Conservation (phyloP, 495 filamentous ascomycete genomes). For the Thermothielavioides terrestris region DNA sequence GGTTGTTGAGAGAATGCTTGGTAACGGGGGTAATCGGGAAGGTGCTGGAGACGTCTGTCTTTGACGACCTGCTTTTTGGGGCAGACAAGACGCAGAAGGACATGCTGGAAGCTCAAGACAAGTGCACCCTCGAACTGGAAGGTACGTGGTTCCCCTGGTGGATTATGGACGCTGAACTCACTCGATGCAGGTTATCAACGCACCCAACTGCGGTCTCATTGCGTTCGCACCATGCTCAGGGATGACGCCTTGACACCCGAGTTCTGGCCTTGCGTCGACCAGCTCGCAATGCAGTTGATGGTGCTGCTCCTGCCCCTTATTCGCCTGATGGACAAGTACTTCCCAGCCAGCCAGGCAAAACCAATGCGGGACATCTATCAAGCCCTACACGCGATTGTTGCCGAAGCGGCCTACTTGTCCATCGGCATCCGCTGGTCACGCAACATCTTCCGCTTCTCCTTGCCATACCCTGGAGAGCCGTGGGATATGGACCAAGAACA, state of each 20-base stretch:
- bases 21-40: slow-evolving; percentile 33
- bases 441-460: slow-evolving; percentile 37
- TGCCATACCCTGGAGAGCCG: slow-evolving; percentile 29
- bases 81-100: slow-evolving; percentile 18
- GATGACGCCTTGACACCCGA: slow-evolving; percentile 23
- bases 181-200: slow-evolving; percentile 31
- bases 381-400: slow-evolving; percentile 37
- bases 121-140: slow-evolving; percentile 26
- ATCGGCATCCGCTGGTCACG: slow-evolving; percentile 36
- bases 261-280: slow-evolving; percentile 37
- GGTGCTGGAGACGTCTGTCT: slow-evolving; percentile 36
- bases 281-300: slow-evolving; percentile 31
- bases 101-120: slow-evolving; percentile 31
- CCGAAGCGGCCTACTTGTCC: slow-evolving; percentile 36
- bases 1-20: slow-evolving; percentile 30
- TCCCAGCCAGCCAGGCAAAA: slow-evolving; percentile 1
- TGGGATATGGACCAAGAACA: slow-evolving; percentile 32
- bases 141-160: slow-evolving; percentile 23
- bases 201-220: slow-evolving; percentile 28
- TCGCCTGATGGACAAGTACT: slow-evolving; percentile 25
- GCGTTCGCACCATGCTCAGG: slow-evolving; percentile 20
- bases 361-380: slow-evolving; percentile 28
- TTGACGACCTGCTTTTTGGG: slow-evolving; percentile 39
- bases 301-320: slow-evolving; percentile 36
- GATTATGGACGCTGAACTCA: background rate